Percentiles rank a stretch among this genome's conserved stretches.
Evolutionary conservation across 2,329 filamentous ascomycete species (phyloP).

Genomic region (Coniochaeta sp.): DNA sequence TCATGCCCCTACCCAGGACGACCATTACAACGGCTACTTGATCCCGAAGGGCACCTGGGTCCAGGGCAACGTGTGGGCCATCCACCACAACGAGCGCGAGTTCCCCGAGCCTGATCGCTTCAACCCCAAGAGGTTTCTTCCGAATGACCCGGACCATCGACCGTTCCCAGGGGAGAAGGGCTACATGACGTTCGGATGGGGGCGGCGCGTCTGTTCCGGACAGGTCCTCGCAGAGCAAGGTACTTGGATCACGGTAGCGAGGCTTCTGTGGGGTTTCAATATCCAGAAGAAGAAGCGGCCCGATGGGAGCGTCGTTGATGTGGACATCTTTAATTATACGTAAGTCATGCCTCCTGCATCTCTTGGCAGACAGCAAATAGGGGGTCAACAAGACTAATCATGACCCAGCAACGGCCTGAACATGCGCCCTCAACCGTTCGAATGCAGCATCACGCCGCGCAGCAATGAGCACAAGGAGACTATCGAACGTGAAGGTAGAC

Average conservation of each 20-base stretch:
- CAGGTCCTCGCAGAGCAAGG: slow-evolving; percentile 52
- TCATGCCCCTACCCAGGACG: slow-evolving; percentile 38
- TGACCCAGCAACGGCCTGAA: slow-evolving; percentile 41
- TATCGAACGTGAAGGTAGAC: slow-evolving; percentile 43
- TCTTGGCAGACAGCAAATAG: background rate
- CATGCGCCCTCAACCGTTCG: slow-evolving; percentile 48
- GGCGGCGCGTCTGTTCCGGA: slow-evolving; percentile 44
- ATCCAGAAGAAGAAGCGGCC: slow-evolving; percentile 31
- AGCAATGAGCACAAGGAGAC: slow-evolving; percentile 38
- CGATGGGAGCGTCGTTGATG: slow-evolving; percentile 37
- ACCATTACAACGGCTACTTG: slow-evolving; percentile 37
- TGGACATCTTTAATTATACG: slow-evolving; percentile 46
- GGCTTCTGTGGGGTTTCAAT: slow-evolving; percentile 50
- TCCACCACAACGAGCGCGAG: slow-evolving; percentile 37
- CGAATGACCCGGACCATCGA: slow-evolving; percentile 27
- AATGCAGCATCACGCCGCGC: slow-evolving; percentile 44
- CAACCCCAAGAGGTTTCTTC: slow-evolving; percentile 31
- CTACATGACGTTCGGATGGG: slow-evolving; percentile 52
- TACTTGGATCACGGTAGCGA: slow-evolving; percentile 49
- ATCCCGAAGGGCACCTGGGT: slow-evolving; percentile 44
- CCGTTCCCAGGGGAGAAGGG: slow-evolving; percentile 41
- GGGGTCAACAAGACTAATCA: background rate
- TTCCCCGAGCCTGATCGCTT: slow-evolving; percentile 39
- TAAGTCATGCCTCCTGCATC: background rate
- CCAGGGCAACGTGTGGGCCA: slow-evolving; percentile 43